A percentile compares a stretch with the other conserved stretches of the same genome.
These are phyloP conservation scores for Nemania sp. DNA, from an alignment of 2,329 filamentous ascomycete species.

Conservation along the genomic window DNA sequence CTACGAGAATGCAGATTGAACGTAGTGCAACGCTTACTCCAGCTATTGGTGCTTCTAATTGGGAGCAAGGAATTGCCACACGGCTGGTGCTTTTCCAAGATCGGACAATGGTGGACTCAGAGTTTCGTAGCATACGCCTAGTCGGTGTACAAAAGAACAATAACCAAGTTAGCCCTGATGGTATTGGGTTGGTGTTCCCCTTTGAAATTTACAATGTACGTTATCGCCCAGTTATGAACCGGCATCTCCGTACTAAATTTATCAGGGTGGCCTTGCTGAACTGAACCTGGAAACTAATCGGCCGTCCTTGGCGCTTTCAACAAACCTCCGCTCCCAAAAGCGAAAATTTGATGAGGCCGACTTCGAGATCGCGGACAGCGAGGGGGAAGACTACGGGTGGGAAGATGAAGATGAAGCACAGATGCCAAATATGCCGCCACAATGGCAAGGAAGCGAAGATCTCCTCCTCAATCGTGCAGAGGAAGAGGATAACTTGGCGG, in stretches of 20 bases:
- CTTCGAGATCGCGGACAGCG: slow-evolving; percentile 71
- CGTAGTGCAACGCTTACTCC: slow-evolving; percentile 77
- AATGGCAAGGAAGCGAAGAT: slow-evolving; percentile 76
- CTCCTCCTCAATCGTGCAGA: slow-evolving; percentile 64
- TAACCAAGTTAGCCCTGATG: slow-evolving; percentile 60
- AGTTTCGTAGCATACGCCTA: slow-evolving; percentile 65
- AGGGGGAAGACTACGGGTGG: slow-evolving; percentile 80
- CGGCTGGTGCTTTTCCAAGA: slow-evolving; percentile 84
- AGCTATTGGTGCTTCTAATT: slow-evolving; percentile 78
- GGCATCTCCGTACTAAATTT: slow-evolving; percentile 35
- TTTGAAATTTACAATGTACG: slow-evolving; percentile 63
- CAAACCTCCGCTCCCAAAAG: slow-evolving; percentile 62
- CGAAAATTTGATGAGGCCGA: slow-evolving; percentile 72
- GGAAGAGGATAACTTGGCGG: slow-evolving; percentile 56
- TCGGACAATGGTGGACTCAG: slow-evolving; percentile 67
- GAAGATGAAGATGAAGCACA: slow-evolving; percentile 73
- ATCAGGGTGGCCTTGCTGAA: slow-evolving; percentile 57
- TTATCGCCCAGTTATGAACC: slow-evolving; percentile 32
- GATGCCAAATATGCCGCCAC: slow-evolving; percentile 70
- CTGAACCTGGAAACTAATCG: slow-evolving; percentile 57
- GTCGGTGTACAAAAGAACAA: slow-evolving; percentile 74
- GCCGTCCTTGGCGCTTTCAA: slow-evolving; percentile 50
- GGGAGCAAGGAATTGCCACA: slow-evolving; percentile 82
- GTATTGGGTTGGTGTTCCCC: slow-evolving; percentile 59
- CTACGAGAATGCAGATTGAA: slow-evolving; percentile 80